phyloP scores from a whole-genome alignment of 192 early-diverging fungal genomes.

The Dissophora ornata region DNA sequence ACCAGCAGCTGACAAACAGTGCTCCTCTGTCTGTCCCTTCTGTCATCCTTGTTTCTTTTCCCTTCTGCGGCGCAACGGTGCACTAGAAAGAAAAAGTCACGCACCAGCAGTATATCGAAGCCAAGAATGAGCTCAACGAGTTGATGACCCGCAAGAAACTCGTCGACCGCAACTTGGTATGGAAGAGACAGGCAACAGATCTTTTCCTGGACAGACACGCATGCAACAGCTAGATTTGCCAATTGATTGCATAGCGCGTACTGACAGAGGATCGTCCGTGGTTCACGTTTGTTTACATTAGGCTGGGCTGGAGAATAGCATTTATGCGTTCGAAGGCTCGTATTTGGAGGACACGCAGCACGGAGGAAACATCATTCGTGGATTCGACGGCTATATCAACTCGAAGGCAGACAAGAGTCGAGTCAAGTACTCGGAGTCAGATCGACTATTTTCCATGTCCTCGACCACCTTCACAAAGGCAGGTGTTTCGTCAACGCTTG shows the following conservation, averaged over 20 bases:
- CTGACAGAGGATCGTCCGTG: too few species aligned
- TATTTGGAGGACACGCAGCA: slow-evolving; percentile 90
- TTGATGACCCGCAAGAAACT: slow-evolving; percentile 82
- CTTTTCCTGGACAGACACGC: too few species aligned
- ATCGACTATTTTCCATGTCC: slow-evolving; percentile 88
- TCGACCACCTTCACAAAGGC: slow-evolving; percentile 52
- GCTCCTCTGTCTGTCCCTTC: slow-evolving; percentile 10
- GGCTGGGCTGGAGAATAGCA: slow-evolving; percentile 79
- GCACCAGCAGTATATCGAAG: slow-evolving; percentile 72
- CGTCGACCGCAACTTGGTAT: slow-evolving; percentile 79
- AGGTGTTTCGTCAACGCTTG: neutral
- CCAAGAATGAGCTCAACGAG: slow-evolving; percentile 79
- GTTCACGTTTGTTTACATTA: too few species aligned
- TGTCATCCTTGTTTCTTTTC: too few species aligned
- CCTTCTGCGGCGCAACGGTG: too few species aligned
- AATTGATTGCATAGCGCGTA: too few species aligned
- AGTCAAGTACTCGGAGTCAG: slow-evolving; percentile 77
- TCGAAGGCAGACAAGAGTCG: slow-evolving; percentile 68
- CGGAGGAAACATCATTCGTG: slow-evolving; percentile 88
- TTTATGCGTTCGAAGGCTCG: slow-evolving; percentile 88
- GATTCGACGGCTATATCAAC: slow-evolving; percentile 89
- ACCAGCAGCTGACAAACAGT: neutral
- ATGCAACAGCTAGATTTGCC: too few species aligned
- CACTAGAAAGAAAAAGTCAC: slow-evolving; percentile 47
- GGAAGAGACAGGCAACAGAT: too few species aligned